phyloP scores from a whole-genome alignment of 2,329 filamentous ascomycete species.

The Apiospora saccharicola region DNA sequence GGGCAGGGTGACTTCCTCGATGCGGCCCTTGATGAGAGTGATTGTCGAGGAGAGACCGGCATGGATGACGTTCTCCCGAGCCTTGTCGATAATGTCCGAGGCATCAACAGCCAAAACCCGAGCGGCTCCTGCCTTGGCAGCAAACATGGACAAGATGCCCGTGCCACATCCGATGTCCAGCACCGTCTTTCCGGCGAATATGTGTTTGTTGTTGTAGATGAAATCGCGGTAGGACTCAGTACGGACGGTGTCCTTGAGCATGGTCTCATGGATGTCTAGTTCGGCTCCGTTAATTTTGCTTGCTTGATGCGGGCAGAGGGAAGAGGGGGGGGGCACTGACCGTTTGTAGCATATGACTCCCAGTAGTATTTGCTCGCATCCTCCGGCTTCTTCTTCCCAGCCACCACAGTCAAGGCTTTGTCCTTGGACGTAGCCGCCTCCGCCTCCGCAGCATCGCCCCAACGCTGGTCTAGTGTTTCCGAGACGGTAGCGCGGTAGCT shows the following conservation, averaged over 20 bases:
- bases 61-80: constrained; percentile 81
- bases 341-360: constrained; percentile 68
- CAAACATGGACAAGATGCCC: constrained; percentile 93
- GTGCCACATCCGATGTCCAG: constrained; percentile 90
- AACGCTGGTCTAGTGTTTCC: constrained; percentile 70
- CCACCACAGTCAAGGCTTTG: constrained; percentile 33
- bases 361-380: constrained; percentile 58
- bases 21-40: constrained; percentile 81
- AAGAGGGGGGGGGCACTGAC: constrained; percentile 53
- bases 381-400: constrained; percentile 40
- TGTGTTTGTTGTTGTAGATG: constrained; percentile 87
- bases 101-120: constrained; percentile 92
- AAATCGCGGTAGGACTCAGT: constrained; percentile 95
- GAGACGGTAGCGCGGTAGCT: constrained; percentile 72
- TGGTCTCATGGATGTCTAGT: constrained; percentile 91
- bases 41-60: constrained; percentile 80
- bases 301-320: background rate
- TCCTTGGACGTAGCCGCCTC: constrained; percentile 42
- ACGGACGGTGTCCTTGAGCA: constrained; percentile 89
- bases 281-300: background rate
- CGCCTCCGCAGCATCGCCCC: constrained; percentile 61
- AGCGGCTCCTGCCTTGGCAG: constrained; percentile 85
- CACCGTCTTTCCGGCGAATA: constrained; percentile 86
- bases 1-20: constrained; percentile 84
- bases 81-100: constrained; percentile 87